Percentiles rank a stretch among this genome's conserved stretches.
phyloP scores from a whole-genome alignment of 768 basidiomycete genomes.

The Rhodosporidiobolus odoratus region DNA sequence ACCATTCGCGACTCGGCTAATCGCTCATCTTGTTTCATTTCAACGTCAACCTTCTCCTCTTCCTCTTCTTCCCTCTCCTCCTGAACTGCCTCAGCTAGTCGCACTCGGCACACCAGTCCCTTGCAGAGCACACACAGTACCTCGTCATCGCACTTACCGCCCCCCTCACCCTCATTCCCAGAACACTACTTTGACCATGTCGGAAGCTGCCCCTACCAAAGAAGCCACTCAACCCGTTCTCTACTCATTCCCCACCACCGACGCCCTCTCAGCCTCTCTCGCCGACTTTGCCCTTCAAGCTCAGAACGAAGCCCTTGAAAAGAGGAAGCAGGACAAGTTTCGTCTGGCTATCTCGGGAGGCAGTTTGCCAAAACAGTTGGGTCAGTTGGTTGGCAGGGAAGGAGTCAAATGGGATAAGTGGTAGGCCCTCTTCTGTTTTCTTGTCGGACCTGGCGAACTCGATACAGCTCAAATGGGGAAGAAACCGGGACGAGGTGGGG shows the following conservation, averaged over 20 bases:
- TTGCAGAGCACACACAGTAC: not conserved
- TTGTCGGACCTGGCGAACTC: constrained; percentile 2
- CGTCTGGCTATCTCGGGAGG: constrained; percentile 91
- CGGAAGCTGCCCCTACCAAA: constrained; percentile 10
- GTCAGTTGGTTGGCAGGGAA: constrained; percentile 41
- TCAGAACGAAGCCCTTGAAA: constrained; percentile 80
- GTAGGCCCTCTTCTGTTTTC: constrained; percentile 52
- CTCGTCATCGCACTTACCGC: not conserved
- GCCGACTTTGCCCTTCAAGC: constrained; percentile 77
- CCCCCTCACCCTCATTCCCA: not conserved
- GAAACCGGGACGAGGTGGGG: not conserved
- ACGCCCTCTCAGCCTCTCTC: constrained; percentile 60
- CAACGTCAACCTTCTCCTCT: too few relatives aligned
- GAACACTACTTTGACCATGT: not conserved
- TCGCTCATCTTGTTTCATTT: not conserved
- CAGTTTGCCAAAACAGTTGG: constrained; percentile 63
- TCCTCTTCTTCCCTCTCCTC: too few relatives aligned
- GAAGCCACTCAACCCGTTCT: constrained; percentile 57
- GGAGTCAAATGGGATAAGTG: constrained; percentile 89
- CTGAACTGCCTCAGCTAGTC: too few relatives aligned
- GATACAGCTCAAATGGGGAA: not conserved
- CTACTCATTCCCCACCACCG: constrained; percentile 60
- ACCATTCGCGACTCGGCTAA: too few relatives aligned
- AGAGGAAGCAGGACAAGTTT: constrained; percentile 82
- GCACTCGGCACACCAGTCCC: too few relatives aligned